Evolutionary conservation across 2,329 filamentous ascomycete species (phyloP).

Genomic region (Cephalotrichum gorgonifer): DNA sequence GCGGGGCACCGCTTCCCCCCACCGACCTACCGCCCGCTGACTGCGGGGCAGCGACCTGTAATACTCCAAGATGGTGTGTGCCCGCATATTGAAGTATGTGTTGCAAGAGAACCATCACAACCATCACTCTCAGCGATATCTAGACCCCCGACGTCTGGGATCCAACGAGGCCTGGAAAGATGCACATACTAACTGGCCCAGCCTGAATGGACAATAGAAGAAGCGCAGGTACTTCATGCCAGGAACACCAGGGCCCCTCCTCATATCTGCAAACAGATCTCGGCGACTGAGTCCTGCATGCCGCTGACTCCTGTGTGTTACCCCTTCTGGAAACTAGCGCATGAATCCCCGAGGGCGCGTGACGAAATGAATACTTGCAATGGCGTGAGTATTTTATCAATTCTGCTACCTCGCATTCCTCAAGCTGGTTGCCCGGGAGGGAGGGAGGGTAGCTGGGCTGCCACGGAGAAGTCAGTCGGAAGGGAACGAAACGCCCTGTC

Average conservation of each 20-base stretch:
- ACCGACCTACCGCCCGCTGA: too few species aligned
- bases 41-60: too few species aligned
- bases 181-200: background rate
- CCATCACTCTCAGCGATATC: too few species aligned
- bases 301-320: background rate
- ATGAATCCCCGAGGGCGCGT: background rate
- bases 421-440: too few species aligned
- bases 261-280: background rate
- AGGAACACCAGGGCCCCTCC: background rate
- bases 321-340: background rate
- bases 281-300: background rate
- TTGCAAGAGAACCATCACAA: too few species aligned
- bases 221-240: background rate
- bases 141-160: background rate
- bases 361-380: background rate
- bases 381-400: background rate
- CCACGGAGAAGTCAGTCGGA: too few species aligned
- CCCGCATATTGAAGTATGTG: too few species aligned
- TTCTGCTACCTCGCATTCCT: too few species aligned
- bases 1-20: too few species aligned
- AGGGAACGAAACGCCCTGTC: too few species aligned
- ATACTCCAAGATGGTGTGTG: too few species aligned
- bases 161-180: background rate
- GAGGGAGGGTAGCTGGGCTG: too few species aligned
- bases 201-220: background rate